Evolutionary conservation across 805 yeast genomes (phyloP).

Genomic region (Candida ascalaphidarum): DNA sequence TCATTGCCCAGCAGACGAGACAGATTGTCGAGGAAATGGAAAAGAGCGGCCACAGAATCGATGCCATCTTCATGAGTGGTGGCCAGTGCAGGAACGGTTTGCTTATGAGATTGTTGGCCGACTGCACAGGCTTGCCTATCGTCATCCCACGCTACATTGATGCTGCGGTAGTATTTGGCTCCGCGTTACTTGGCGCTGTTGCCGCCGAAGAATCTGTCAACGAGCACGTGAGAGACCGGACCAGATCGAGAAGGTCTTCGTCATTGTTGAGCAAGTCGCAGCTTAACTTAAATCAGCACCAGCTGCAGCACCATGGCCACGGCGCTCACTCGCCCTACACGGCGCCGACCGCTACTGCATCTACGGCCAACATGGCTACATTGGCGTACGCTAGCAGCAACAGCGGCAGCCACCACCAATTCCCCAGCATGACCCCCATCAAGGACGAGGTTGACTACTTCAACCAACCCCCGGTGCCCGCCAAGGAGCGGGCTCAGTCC

Average conservation of each 20-base stretch:
- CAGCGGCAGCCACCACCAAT: constrained; percentile 19
- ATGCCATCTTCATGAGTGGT: constrained; percentile 82
- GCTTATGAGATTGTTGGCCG: constrained; percentile 83
- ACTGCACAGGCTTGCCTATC: constrained; percentile 86
- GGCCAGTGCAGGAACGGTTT: constrained; percentile 94
- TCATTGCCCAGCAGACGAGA: constrained; percentile 94
- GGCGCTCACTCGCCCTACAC: constrained; percentile 55
- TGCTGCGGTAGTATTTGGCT: constrained; percentile 94
- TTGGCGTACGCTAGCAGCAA: constrained; percentile 30
- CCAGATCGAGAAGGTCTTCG: constrained; percentile 28
- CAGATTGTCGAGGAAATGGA: constrained; percentile 88
- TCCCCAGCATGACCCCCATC: constrained; percentile 26
- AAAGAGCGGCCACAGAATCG: constrained; percentile 66
- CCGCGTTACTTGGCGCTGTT: constrained; percentile 90
- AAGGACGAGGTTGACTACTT: constrained; percentile 24
- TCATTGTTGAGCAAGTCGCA: constrained; percentile 21
- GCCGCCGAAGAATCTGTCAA: constrained; percentile 65
- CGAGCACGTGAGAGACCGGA: constrained; percentile 23
- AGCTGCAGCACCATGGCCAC: constrained; percentile 2
- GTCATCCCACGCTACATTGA: constrained; percentile 92
- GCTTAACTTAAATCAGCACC: constrained; percentile 15
- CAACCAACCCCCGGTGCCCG: constrained; percentile 14
- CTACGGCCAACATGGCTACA: constrained; percentile 48
- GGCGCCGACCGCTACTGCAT: constrained; percentile 73
- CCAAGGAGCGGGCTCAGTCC: constrained; percentile 4